phyloP scores from a whole-genome alignment of 1,284 basidiomycete genomes.

The Xanthoconium separans region DNA sequence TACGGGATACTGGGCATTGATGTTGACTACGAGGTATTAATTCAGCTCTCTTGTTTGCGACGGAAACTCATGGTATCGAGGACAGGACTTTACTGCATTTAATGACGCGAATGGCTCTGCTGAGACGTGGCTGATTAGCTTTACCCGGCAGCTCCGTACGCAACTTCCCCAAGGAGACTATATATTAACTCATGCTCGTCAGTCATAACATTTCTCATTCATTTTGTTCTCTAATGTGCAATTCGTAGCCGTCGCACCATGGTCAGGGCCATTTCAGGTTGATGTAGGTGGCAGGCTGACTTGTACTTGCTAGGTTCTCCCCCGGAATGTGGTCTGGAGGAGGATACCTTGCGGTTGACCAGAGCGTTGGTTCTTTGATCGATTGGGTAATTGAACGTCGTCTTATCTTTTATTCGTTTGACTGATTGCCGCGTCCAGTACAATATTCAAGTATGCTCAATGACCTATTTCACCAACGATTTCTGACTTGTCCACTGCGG shows the following conservation, averaged over 20 bases:
- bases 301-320: conserved; percentile 23
- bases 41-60: not conserved
- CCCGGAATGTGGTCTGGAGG: conserved; percentile 33
- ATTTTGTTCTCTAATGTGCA: not conserved
- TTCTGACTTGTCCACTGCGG: not conserved
- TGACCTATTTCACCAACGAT: not conserved
- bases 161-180: conserved; percentile 37
- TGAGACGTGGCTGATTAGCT: conserved; percentile 45
- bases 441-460: conserved; percentile 42
- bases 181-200: conserved; percentile 39
- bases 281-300: not conserved
- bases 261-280: conserved; percentile 12
- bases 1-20: conserved; percentile 54
- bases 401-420: not conserved
- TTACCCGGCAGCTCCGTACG: conserved; percentile 40
- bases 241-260: conserved; percentile 29
- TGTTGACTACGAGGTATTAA: conserved; percentile 51
- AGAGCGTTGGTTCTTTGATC: conserved; percentile 53
- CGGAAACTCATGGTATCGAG: not conserved
- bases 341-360: conserved; percentile 59
- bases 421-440: conserved; percentile 30
- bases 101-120: conserved; percentile 37
- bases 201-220: conserved; percentile 2
- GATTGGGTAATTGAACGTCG: conserved; percentile 41
- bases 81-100: conserved; percentile 48